Conservation (phyloP, 78 protist genomes). For the Dictyostelium capitatum region DNA sequence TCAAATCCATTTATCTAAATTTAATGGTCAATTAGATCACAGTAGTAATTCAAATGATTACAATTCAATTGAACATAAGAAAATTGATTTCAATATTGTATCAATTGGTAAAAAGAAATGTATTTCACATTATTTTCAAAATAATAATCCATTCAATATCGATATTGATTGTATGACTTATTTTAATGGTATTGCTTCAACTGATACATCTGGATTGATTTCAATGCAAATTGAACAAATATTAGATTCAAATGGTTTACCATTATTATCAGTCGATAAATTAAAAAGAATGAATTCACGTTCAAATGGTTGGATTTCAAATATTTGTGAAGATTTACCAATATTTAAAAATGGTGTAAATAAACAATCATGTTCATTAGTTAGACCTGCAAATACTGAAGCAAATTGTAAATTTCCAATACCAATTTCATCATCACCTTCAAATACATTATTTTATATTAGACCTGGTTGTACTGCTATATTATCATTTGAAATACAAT, state of each 20-base stretch:
- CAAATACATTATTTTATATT: not conserved
- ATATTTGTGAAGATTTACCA: not conserved
- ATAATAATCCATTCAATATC: constrained; percentile 37
- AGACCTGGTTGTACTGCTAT: not conserved
- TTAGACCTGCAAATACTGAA: not conserved
- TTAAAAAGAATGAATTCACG: not conserved
- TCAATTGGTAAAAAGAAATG: not conserved
- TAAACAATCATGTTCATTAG: not conserved
- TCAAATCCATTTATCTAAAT: constrained; percentile 33
- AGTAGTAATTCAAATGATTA: not conserved
- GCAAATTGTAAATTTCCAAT: constrained; percentile 15
- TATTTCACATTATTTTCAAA: not conserved
- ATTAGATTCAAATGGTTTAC: not conserved
- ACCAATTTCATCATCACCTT: not conserved
- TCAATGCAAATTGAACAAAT: not conserved
- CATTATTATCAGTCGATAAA: not conserved
- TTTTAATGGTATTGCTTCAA: not conserved
- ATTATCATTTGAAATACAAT: not conserved
- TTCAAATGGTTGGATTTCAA: not conserved
- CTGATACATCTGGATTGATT: not conserved
- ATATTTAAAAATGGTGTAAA: not conserved
- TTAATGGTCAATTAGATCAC: constrained; percentile 28
- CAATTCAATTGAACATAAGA: not conserved
- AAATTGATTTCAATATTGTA: constrained; percentile 58
- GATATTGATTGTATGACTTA: constrained; percentile 16